A percentile compares a stretch with the other conserved stretches of the same genome.
Evolutionary conservation across 805 yeast genomes (phyloP).

Genomic region (Yamadazyma tumulicola): DNA sequence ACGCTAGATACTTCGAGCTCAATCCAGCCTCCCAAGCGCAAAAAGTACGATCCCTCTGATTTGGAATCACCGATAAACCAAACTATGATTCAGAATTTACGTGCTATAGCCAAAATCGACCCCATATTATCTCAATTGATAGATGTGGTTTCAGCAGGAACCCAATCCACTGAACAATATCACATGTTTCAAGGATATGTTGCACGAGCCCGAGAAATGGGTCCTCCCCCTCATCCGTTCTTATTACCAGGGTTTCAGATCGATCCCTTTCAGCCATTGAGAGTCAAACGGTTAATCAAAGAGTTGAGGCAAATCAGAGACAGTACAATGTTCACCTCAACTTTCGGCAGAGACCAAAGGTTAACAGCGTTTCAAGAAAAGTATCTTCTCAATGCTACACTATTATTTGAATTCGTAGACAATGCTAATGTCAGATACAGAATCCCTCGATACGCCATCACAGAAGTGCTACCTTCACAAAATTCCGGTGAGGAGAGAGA

Average conservation of each 20-base stretch:
- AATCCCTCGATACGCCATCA: constrained; percentile 72
- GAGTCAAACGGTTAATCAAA: constrained; percentile 16
- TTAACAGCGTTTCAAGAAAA: constrained; percentile 76
- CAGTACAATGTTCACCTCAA: constrained; percentile 14
- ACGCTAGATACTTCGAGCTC: neutral
- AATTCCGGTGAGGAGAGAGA: constrained; percentile 32
- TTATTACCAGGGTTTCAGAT: constrained; percentile 10
- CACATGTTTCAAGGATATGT: constrained; percentile 77
- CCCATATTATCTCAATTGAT: constrained; percentile 64
- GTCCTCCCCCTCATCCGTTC: constrained; percentile 43
- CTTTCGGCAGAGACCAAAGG: constrained; percentile 46
- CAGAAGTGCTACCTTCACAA: constrained; percentile 49
- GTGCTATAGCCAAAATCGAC: constrained; percentile 75
- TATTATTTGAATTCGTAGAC: constrained; percentile 84
- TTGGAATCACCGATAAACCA: constrained; percentile 64
- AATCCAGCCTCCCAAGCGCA: constrained; percentile 2
- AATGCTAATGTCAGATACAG: constrained; percentile 69
- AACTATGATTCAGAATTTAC: constrained; percentile 80
- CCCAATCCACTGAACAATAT: constrained; percentile 69
- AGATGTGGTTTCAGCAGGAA: constrained; percentile 84
- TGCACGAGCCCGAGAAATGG: constrained; percentile 73
- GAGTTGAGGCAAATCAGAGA: constrained; percentile 19
- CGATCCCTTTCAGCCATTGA: constrained; percentile 26
- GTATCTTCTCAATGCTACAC: constrained; percentile 62
- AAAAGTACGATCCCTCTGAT: constrained; percentile 23